Evolutionary conservation across 2,329 filamentous ascomycete species (phyloP).

Genomic region (Rhinocladiella similis): DNA sequence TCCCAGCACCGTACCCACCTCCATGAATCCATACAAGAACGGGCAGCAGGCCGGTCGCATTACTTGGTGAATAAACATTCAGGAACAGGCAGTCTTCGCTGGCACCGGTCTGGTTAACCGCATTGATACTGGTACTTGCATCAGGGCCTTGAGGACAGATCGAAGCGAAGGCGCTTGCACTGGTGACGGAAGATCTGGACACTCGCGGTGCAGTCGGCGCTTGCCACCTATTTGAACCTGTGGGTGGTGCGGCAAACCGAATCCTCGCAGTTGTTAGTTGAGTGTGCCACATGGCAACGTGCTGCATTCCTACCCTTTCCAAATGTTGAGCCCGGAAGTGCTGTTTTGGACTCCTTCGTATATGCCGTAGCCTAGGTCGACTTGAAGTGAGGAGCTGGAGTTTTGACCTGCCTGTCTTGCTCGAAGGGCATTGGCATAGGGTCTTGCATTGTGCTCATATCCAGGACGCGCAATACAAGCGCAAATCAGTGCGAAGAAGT

Average conservation of each 20-base stretch:
- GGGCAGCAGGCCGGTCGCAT: slow-evolving; percentile 25
- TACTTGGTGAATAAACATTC: slow-evolving; percentile 44
- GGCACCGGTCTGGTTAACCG: slow-evolving; percentile 23
- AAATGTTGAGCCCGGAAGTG: slow-evolving; percentile 44
- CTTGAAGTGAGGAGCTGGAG: slow-evolving; percentile 28
- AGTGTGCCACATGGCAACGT: not conserved
- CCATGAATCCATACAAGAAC: slow-evolving; percentile 44
- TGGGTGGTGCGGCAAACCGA: slow-evolving; percentile 38
- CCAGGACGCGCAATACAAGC: not conserved
- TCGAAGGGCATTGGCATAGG: slow-evolving; percentile 8
- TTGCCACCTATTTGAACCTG: slow-evolving; percentile 38
- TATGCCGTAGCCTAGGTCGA: slow-evolving; percentile 48
- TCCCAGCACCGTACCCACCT: slow-evolving; percentile 38
- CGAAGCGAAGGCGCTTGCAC: slow-evolving; percentile 32
- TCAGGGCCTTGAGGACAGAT: slow-evolving; percentile 37
- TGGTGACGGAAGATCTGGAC: slow-evolving; percentile 30
- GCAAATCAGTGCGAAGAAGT: not conserved
- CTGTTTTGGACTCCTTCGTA: slow-evolving; percentile 47
- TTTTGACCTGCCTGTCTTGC: slow-evolving; percentile 8
- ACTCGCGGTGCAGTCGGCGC: slow-evolving; percentile 31
- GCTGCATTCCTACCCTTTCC: slow-evolving; percentile 43
- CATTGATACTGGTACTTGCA: slow-evolving; percentile 18
- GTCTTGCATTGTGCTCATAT: slow-evolving; percentile 7
- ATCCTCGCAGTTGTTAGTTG: slow-evolving; percentile 31
- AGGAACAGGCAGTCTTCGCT: slow-evolving; percentile 44